Base-by-base conservation (phyloP, 2,329 filamentous ascomycete species). In the Chrysoporthe deuterocubensis region DNA sequence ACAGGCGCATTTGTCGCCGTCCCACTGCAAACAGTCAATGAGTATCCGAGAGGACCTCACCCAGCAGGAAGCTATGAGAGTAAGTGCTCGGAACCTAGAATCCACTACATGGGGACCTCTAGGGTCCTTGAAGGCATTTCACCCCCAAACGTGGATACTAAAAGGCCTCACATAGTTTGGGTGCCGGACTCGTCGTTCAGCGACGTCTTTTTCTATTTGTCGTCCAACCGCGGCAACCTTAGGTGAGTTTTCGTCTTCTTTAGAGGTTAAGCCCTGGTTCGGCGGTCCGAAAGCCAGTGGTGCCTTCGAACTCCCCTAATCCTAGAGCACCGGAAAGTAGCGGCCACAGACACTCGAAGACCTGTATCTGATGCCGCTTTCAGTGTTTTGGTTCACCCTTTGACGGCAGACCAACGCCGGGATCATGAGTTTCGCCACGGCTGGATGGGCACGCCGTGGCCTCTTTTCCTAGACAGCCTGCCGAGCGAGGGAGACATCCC, bases 1-100 rank as follows among this genome's bases (percentile, higher is more conserved):
- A 1, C 52, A 77, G 76, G 76, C 14, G 76, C 76, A 9, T 78
- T 78, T 62, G 74, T 77, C 43, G 76, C 76, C 13, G 76, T 78
- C 5, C 76, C 76, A 1, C 68, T 78, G 32, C 72, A 72, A 44
- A 73, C 73, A 34, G 76, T 78, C 57, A 78, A 78, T 44, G 72
- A 76, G 26, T 73, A 75, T 57, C 76, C 76, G 0, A 75, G 75
- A n/a, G 76, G 76, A 2, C 76, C 76, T 56, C 76, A 78, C 64
- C 76, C 76, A 1, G 76, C 76, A 16, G 76, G 76, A 7, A 77
- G 76, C 1, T 78, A 78, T 57, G 76, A 78, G 67, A 77, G 76
- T 78, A 62, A 70, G 74, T 73, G 21, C 1, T 48, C 37, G 44
- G 21, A 44, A 32, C 40, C 5, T 4, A n/a, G 34, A 18, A 18